Base-by-base conservation (phyloP, 352 stramenopile genomes). In the Globisporangium apiculatum region DNA sequence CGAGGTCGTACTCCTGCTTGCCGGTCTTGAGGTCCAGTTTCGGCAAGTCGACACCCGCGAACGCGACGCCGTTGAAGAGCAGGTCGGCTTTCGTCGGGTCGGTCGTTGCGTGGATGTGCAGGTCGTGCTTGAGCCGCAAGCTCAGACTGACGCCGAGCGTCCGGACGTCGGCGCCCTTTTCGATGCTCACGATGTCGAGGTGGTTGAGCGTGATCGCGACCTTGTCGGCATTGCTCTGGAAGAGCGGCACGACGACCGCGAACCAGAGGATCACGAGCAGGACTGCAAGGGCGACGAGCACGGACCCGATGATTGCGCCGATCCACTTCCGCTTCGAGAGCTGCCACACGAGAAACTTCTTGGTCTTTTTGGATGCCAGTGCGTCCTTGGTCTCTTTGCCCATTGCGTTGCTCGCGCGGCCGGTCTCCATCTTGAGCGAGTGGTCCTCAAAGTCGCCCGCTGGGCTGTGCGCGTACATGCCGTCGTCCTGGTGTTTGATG, bases 211-310 rank as follows among this genome's bases (percentile, higher is more conserved):
- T 62, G 47, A 91, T 51, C 31, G 75, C 51, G 51, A 87, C 77
- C 18, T 76, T 67, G 66, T 89, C 69, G 43, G 73, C 67, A 57
- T 81, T 76, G 50, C 72, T 70, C 61, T 91, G 76, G 67, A 88
- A 86, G 40, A 89, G 60, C 17, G 71, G 68, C 45, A 65, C 68
- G 57, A 83, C 63, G 46, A 88, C 69, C 38, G 65, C 76, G 58
- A 89, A 70, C 65, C 79, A 87, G 15, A 87, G 56, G 51, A 88
- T 69, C 57, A 91, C 55, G 41, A 91, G 62, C 48, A 84, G 61
- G 40, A 86, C 64, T 5, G 60, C 64, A 46, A 86, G 12, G 7
- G 76, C 54, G 18, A 74, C 48, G 45, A 89, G 11, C 18, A 84
- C 61, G 7, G 67, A 63, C 11, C 48, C 69, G 3, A 75, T 52